These are phyloP conservation scores for Exophiala mesophila DNA, from an alignment of 2,329 filamentous ascomycete genomes.

Conservation along the genomic window DNA sequence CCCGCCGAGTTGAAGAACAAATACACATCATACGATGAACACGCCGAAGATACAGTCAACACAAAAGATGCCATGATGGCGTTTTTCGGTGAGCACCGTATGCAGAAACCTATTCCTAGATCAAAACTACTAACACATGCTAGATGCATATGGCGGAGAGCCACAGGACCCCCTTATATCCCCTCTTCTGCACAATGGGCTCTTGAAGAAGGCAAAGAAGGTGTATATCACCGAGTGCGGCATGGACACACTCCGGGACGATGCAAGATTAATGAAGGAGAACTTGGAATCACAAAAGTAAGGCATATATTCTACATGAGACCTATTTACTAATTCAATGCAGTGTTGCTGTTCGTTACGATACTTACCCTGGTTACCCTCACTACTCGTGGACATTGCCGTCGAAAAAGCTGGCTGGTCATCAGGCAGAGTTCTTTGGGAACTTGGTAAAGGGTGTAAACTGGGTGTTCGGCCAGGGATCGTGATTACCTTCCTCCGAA, in stretches of 20 bases:
- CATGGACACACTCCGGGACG: constrained; percentile 8
- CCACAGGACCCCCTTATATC: neutral
- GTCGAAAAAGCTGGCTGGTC: constrained; percentile 1
- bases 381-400: constrained; percentile 12
- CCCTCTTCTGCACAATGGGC: constrained; percentile 1
- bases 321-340: neutral
- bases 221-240: constrained; percentile 8
- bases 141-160: neutral
- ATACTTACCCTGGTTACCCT: constrained; percentile 5
- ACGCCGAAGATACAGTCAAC: constrained; percentile 34
- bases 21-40: constrained; percentile 33
- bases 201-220: constrained; percentile 1
- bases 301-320: neutral
- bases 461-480: neutral
- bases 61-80: constrained; percentile 32
- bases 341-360: constrained; percentile 7
- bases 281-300: neutral
- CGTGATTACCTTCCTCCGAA: neutral
- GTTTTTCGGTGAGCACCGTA: constrained; percentile 28
- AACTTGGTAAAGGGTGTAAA: constrained; percentile 6
- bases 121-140: no score
- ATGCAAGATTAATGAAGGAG: constrained; percentile 8
- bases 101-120: no score
- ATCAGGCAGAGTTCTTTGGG: constrained; percentile 10
- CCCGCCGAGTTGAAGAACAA: constrained; percentile 29